phyloP scores from a whole-genome alignment of 306 rosid species.

The Vigna unguiculata region DNA sequence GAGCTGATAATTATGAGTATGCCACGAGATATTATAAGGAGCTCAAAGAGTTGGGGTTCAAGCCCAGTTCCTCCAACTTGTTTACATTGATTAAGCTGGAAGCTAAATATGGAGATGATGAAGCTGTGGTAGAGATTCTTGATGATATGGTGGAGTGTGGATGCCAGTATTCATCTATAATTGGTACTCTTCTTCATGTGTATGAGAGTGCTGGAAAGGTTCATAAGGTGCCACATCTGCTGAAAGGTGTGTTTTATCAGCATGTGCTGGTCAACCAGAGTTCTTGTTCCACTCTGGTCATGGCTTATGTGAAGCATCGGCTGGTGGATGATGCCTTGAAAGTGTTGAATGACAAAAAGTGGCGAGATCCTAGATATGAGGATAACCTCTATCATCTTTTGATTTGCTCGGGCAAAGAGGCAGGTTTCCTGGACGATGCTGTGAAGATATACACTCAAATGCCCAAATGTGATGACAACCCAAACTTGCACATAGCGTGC shows the following conservation, averaged over 20 bases:
- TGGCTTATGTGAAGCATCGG: conserved; percentile 82
- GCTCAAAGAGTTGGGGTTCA: conserved; percentile 65
- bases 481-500: conserved; percentile 77
- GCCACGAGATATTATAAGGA: conserved; percentile 64
- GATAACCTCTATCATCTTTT: conserved; percentile 85
- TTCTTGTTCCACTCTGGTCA: conserved; percentile 81
- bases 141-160: conserved; percentile 76
- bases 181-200: conserved; percentile 73
- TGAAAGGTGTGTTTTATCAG: conserved; percentile 66
- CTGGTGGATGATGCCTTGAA: conserved; percentile 74
- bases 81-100: conserved; percentile 77
- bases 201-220: conserved; percentile 77
- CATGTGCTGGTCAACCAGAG: conserved; percentile 75
- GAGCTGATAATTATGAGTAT: conserved; percentile 64
- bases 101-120: conserved; percentile 73
- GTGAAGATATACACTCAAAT: conserved; percentile 63
- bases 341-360: conserved; percentile 69
- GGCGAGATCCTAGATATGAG: conserved; percentile 76
- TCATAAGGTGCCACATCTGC: conserved; percentile 65
- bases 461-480: conserved; percentile 57
- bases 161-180: conserved; percentile 67
- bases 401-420: conserved; percentile 89
- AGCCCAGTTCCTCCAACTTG: conserved; percentile 80
- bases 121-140: conserved; percentile 66
- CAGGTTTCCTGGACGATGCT: conserved; percentile 72